A percentile compares a stretch with the other conserved stretches of the same genome.
Evolutionary conservation across 23 red algal species (phyloP).

Genomic region (Chondrus crispus): DNA sequence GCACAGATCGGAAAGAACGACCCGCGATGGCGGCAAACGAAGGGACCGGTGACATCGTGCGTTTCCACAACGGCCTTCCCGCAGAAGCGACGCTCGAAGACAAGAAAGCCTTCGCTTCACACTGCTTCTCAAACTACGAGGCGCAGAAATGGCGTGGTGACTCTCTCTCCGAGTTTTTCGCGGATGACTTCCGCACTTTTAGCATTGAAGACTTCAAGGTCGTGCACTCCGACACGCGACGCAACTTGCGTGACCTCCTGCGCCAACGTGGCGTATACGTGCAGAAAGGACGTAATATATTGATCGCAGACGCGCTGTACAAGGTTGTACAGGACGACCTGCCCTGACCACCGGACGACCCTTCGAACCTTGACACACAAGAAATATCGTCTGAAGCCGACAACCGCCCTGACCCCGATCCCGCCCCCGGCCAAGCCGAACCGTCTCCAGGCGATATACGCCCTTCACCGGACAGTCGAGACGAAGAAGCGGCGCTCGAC

Average conservation of each 20-base stretch:
- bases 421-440: neutral
- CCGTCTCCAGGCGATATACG: neutral
- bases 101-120: neutral
- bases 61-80: neutral
- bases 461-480: neutral
- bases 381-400: neutral
- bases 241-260: constrained; percentile 1
- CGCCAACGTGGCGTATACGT: neutral
- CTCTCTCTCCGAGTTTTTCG: neutral
- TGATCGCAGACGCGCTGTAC: neutral
- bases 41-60: no score
- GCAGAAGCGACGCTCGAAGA: neutral
- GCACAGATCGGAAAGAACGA: no score
- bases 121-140: neutral
- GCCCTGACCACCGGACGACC: neutral
- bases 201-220: neutral
- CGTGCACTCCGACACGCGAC: neutral
- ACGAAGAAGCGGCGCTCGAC: neutral
- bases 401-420: neutral
- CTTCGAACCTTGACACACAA: neutral
- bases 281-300: neutral
- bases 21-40: no score
- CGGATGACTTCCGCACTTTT: neutral
- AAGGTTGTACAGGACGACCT: neutral
- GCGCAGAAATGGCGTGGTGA: neutral